phyloP scores from a whole-genome alignment of 164 flowering plant species.

The Umbellularia californica region DNA sequence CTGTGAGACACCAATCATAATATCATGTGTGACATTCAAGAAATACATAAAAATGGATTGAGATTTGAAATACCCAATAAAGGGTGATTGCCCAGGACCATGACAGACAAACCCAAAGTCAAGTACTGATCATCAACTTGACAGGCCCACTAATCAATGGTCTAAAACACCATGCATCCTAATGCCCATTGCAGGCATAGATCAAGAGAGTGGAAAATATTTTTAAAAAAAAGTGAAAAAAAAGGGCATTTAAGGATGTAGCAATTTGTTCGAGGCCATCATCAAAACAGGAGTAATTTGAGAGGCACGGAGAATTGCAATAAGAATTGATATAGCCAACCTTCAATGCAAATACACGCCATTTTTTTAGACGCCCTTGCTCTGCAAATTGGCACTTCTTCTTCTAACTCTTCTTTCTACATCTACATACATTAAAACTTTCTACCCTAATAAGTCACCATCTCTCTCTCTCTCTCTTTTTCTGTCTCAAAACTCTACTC shows the following conservation, averaged over 20 bases:
- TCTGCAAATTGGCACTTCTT: conserved; percentile 50
- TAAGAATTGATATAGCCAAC: conserved; percentile 33
- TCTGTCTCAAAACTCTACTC: background rate
- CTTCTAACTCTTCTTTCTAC: no score
- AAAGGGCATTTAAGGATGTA: conserved; percentile 16
- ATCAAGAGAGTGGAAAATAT: no score
- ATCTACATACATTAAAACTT: background rate
- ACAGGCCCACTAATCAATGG: no score
- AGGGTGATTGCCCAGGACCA: no score
- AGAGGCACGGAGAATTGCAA: conserved; percentile 60
- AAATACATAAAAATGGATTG: no score
- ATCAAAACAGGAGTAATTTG: conserved; percentile 33
- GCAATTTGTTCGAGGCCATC: conserved; percentile 64
- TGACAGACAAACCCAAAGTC: no score
- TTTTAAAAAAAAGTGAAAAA: background rate
- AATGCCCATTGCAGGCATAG: no score
- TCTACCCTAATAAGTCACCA: background rate
- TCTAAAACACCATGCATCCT: no score
- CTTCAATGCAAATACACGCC: conserved; percentile 51
- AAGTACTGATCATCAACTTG: no score
- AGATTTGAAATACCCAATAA: no score
- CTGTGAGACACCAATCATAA: no score
- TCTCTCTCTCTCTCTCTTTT: background rate
- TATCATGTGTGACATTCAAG: no score
- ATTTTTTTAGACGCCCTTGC: conserved; percentile 40